Percentiles rank a stretch among this genome's conserved stretches.
phyloP scores from a whole-genome alignment of 2,329 filamentous ascomycete genomes.

The Epichloe glyceriae region DNA sequence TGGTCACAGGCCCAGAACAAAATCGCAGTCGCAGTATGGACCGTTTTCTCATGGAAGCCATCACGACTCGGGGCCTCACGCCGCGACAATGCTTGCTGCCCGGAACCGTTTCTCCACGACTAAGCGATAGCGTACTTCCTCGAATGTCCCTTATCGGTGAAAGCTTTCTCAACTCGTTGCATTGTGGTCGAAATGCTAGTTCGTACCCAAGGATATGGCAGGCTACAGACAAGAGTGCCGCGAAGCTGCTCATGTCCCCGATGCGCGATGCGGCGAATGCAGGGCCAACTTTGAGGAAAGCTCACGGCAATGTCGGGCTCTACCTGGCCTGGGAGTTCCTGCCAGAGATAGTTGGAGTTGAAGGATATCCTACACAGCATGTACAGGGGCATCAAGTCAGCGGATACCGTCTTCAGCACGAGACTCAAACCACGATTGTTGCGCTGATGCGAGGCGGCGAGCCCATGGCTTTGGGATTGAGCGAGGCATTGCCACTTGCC shows the following conservation, averaged over 20 bases:
- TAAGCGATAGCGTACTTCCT: conserved; percentile 31
- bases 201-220: conserved; percentile 19
- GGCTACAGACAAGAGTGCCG: conserved; percentile 29
- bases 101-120: conserved; percentile 21
- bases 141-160: conserved; percentile 19
- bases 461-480: conserved; percentile 46
- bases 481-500: conserved; percentile 35
- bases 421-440: conserved; percentile 39
- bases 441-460: conserved; percentile 52
- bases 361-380: conserved; percentile 34
- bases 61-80: conserved; percentile 25
- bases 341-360: conserved; percentile 32
- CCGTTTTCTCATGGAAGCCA: conserved; percentile 24
- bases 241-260: conserved; percentile 38
- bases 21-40: conserved; percentile 42
- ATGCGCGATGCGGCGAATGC: conserved; percentile 35
- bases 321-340: conserved; percentile 41
- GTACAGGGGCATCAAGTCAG: conserved; percentile 32
- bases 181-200: neutral
- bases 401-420: conserved; percentile 33
- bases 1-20: conserved; percentile 38
- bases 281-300: conserved; percentile 33
- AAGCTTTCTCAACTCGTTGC: conserved; percentile 10
- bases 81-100: conserved; percentile 36
- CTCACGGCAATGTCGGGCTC: conserved; percentile 34